Percentiles rank a stretch among this genome's conserved stretches.
These are phyloP conservation scores for Dothideomycetes sp. DNA, from an alignment of 2,329 filamentous ascomycete genomes.

Conservation along the genomic window DNA sequence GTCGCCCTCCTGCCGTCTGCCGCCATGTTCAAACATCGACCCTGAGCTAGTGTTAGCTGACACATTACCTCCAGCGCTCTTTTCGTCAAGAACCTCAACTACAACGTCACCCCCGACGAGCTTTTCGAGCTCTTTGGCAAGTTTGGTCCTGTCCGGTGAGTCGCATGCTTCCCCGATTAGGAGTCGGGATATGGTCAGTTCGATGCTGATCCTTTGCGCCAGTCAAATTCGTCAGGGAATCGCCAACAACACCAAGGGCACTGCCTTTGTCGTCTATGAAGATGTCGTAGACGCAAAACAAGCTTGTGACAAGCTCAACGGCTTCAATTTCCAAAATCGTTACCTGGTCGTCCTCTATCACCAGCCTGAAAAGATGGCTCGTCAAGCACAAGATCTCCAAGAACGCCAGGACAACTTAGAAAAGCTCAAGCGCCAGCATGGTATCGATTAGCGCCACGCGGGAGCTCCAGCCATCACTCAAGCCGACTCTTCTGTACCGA, in stretches of 20 bases:
- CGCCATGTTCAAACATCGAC: conserved; percentile 1
- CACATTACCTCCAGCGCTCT: conserved; percentile 62
- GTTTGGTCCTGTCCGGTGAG: conserved; percentile 77
- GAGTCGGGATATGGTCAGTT: background rate
- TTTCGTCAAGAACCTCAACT: conserved; percentile 99
- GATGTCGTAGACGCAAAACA: conserved; percentile 98
- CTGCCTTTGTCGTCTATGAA: conserved; percentile 98
- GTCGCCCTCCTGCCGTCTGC: background rate
- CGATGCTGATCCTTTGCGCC: conserved; percentile 12
- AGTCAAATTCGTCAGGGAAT: conserved; percentile 99
- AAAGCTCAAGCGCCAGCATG: conserved; percentile 94
- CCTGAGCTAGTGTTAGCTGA: conserved; percentile 23
- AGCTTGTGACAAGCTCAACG: conserved; percentile 98
- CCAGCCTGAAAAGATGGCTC: conserved; percentile 69
- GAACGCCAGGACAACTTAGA: conserved; percentile 95
- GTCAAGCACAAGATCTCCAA: conserved; percentile 87
- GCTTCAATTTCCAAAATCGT: conserved; percentile 99
- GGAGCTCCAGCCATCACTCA: conserved; percentile 19
- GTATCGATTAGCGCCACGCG: conserved; percentile 53
- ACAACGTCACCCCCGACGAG: conserved; percentile 97
- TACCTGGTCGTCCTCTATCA: conserved; percentile 87
- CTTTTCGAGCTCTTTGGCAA: conserved; percentile 98
- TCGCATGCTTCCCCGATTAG: conserved; percentile 40
- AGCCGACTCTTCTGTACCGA: background rate
- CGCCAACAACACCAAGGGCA: conserved; percentile 93